Percentiles rank a stretch among this genome's conserved stretches.
These are phyloP conservation scores for Saprolegnia parasitica DNA, from an alignment of 352 stramenopile species.

Conservation along the genomic window DNA sequence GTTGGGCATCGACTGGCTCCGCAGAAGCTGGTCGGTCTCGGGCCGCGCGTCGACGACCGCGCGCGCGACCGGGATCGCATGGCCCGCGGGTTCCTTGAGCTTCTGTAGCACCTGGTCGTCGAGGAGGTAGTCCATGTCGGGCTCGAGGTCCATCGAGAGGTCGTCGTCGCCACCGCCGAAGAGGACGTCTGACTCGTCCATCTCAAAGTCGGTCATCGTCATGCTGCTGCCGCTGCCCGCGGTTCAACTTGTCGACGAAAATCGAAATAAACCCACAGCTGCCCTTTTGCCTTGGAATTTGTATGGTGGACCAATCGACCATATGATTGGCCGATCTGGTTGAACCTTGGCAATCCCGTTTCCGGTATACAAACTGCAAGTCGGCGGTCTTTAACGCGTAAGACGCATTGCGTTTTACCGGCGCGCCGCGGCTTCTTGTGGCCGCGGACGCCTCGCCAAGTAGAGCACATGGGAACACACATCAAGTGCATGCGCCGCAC, in stretches of 20 bases:
- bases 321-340: too few species aligned
- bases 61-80: background rate
- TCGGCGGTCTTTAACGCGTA: too few species aligned
- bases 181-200: conserved; percentile 28
- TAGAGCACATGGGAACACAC: too few species aligned
- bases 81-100: background rate
- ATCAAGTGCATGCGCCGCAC: too few species aligned
- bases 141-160: background rate
- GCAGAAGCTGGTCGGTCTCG: conserved; percentile 1
- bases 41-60: background rate
- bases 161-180: conserved; percentile 23
- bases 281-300: background rate
- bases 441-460: too few species aligned
- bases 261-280: conserved; percentile 4
- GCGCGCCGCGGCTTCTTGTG: too few species aligned
- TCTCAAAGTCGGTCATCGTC: conserved; percentile 26
- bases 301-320: background rate
- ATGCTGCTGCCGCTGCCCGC: background rate
- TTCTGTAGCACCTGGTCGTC: background rate
- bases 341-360: too few species aligned
- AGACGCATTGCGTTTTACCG: too few species aligned
- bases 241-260: conserved; percentile 16
- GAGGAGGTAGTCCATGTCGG: background rate
- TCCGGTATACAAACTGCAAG: too few species aligned
- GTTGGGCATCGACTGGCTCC: conserved; percentile 25